phyloP scores from a whole-genome alignment of 768 basidiomycete species.

The Amanita pallidorosea region DNA sequence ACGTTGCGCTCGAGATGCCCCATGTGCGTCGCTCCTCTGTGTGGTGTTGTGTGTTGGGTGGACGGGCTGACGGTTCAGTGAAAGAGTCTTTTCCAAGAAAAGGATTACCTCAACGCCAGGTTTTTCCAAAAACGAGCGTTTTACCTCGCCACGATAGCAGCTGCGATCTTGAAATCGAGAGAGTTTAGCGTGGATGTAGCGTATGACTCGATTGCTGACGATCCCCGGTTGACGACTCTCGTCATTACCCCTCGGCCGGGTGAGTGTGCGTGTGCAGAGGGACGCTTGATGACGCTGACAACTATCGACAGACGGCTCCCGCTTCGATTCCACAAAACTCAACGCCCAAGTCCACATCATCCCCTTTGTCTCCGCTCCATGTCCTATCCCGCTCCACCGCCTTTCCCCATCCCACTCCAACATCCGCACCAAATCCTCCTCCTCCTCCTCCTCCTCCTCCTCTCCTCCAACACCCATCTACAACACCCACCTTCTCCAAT shows the following conservation, averaged over 20 bases:
- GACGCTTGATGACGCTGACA: conserved; percentile 10
- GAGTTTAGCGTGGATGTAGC: conserved; percentile 44
- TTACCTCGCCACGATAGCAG: conserved; percentile 75
- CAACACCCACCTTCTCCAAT: conserved; percentile 60
- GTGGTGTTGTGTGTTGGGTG: background rate
- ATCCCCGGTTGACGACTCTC: conserved; percentile 58
- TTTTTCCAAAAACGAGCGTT: conserved; percentile 90
- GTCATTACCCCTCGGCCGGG: conserved; percentile 49
- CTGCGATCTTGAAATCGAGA: conserved; percentile 37
- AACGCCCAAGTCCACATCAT: conserved; percentile 67
- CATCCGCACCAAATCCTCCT: conserved; percentile 17
- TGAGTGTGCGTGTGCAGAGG: conserved; percentile 14
- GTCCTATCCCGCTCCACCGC: conserved; percentile 55
- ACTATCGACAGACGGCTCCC: conserved; percentile 32
- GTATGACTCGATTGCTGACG: conserved; percentile 47
- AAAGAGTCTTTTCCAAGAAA: conserved; percentile 84
- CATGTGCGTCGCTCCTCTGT: conserved; percentile 33
- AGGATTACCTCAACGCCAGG: conserved; percentile 82
- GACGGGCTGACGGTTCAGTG: background rate
- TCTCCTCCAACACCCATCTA: conserved; percentile 62
- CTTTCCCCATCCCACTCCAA: conserved; percentile 73
- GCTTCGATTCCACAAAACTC: conserved; percentile 53
- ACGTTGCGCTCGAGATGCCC: conserved; percentile 84
- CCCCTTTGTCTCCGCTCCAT: conserved; percentile 46
- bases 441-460: conserved; percentile 5